Percentiles rank a stretch among this genome's conserved stretches.
Conservation (phyloP, 2,329 filamentous ascomycete species). For the Colletotrichum eremochloae region DNA sequence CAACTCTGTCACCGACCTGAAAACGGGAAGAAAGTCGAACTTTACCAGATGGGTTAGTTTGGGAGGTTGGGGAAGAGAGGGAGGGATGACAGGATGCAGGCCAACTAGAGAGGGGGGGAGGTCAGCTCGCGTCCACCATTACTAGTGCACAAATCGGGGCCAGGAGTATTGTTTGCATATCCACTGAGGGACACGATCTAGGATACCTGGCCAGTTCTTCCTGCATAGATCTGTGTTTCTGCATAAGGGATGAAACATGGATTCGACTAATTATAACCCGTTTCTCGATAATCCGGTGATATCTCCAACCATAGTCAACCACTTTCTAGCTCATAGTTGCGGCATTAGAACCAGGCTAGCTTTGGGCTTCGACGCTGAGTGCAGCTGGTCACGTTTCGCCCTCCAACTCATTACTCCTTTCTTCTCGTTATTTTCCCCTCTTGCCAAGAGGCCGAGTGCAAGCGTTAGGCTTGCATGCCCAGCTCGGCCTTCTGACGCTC, state of each 20-base stretch:
- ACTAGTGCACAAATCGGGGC: not conserved
- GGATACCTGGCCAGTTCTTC: not conserved
- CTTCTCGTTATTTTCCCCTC: conserved; percentile 21
- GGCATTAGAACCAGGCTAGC: not conserved
- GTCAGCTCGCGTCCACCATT: not conserved
- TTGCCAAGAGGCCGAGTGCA: conserved; percentile 38
- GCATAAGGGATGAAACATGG: not conserved
- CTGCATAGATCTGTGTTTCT: not conserved
- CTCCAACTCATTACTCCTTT: not conserved
- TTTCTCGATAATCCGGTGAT: not conserved
- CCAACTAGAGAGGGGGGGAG: not conserved
- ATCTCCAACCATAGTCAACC: not conserved
- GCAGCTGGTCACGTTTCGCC: not conserved
- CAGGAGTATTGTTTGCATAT: not conserved
- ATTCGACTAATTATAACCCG: not conserved
- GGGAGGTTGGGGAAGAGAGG: not conserved
- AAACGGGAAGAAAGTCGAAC: not conserved
- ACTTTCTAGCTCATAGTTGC: not conserved
- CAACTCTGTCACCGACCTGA: not conserved
- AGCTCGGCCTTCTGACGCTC: conserved; percentile 34
- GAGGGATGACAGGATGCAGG: not conserved
- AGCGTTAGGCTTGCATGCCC: conserved; percentile 37
- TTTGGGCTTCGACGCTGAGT: not conserved
- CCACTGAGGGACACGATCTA: not conserved
- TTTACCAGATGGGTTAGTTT: not conserved